Base-by-base conservation (phyloP, 1,139 yeast species). In the Suhomyces kunorum region DNA sequence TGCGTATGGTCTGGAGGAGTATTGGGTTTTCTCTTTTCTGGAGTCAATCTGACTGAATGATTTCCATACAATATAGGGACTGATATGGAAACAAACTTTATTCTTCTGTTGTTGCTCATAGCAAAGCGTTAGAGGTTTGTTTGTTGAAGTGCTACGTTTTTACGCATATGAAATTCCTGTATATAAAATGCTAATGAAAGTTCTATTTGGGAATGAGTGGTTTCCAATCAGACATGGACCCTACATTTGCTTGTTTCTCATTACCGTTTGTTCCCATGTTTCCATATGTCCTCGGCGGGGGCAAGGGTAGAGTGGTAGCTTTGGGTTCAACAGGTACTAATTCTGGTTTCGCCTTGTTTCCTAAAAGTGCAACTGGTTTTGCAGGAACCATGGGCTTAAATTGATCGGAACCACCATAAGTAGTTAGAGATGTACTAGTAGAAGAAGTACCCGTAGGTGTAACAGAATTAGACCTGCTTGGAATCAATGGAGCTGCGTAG, bases 1-100 rank as follows among this genome's bases (percentile, higher is more conserved):
- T 92, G 99, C 1, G 98, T 88, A 57, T 92, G 98, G 53, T 90
- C 98, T 0, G 75, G 72, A 2, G 96, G 95, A 1, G 95, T 86
- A 37, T 76, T 76, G 19, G 80, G 78, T 7, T 89, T 87, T 36
- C 79, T 67, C 38, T 68, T 72, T 23, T 76, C 82, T 7, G 76
- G 76, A 4, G 81, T 77, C 40, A 89, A 67, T 37, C 89, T 89
- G 23, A 77, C 76, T 0, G 98, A 96, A 16, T 80, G 75, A 60
- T 90, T 92, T 8, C 98, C 98, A 56, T 88, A 89, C 22, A 87
- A 61, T 20, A 92, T 80, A 1, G 98, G 98, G 38, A 94, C 81
- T 2, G 92, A 76, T 12, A 90, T 80, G 0, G 95, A 81, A 8
- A 90, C 76, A 50, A 87, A 87, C 68, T 85, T 72, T 38, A 72